Percentiles rank a stretch among this genome's conserved stretches.
phyloP scores from a whole-genome alignment of 768 basidiomycete species.

The Pisolithus sp. region DNA sequence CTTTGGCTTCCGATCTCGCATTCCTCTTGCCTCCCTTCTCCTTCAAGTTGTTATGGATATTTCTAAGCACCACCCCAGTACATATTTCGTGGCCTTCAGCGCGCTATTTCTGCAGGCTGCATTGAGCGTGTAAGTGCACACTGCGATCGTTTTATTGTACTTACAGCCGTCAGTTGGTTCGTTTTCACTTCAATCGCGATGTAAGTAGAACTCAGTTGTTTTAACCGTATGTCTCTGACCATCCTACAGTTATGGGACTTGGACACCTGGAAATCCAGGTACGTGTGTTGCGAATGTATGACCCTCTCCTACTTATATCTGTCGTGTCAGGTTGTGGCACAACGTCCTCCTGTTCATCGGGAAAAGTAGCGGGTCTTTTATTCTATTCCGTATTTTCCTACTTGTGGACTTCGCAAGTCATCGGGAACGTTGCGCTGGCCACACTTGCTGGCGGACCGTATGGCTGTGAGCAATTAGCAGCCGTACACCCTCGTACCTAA shows the following conservation, averaged over 20 bases:
- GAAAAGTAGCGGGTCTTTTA: conserved; percentile 71
- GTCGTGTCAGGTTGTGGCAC: conserved; percentile 39
- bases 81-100: conserved; percentile 70
- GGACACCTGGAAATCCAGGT: conserved; percentile 74
- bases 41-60: conserved; percentile 82
- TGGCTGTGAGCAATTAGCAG: conserved; percentile 34
- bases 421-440: conserved; percentile 70
- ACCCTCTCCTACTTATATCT: not conserved
- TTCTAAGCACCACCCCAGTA: conserved; percentile 74
- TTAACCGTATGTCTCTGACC: not conserved
- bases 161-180: conserved; percentile 51
- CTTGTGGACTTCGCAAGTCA: conserved; percentile 80
- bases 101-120: conserved; percentile 69
- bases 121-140: conserved; percentile 51
- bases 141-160: not conserved
- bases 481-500: not conserved
- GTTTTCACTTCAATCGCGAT: conserved; percentile 73
- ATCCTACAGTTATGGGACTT: conserved; percentile 47
- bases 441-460: conserved; percentile 78
- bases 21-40: conserved; percentile 71
- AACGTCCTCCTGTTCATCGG: conserved; percentile 55
- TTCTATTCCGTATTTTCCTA: conserved; percentile 80
- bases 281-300: conserved; percentile 14
- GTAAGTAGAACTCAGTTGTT: conserved; percentile 28
- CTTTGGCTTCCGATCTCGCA: conserved; percentile 64